Conservation (phyloP, 345 rosid genomes). For the Gossypium sturtianum region DNA sequence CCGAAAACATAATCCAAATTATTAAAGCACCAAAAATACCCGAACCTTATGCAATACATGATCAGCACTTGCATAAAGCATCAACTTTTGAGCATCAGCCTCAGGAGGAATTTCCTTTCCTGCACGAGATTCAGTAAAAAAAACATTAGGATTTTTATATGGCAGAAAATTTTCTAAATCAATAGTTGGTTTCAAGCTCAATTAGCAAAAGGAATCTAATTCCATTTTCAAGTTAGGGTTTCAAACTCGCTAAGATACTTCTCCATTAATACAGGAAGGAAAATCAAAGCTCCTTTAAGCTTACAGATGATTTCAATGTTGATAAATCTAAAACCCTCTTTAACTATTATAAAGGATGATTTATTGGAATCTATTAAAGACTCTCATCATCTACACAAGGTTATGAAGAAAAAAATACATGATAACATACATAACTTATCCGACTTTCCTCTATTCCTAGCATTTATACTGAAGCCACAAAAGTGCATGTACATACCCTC, state of each 20-base stretch:
- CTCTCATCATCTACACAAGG: not conserved
- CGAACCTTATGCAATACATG: conserved; percentile 6
- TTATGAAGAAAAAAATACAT: not conserved
- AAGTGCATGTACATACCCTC: conserved; percentile 51
- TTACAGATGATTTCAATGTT: not conserved
- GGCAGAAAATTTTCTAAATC: not conserved
- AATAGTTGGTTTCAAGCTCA: not conserved
- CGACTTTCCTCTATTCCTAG: not conserved
- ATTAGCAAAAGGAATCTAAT: conserved; percentile 1
- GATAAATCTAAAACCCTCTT: not conserved
- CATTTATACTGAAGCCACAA: not conserved
- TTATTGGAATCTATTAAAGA: not conserved
- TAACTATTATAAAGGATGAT: not conserved
- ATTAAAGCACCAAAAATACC: not conserved
- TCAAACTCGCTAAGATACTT: conserved; percentile 1
- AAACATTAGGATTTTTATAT: conserved; percentile 21
- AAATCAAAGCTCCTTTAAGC: not conserved
- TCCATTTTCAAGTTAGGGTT: not conserved
- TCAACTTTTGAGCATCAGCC: conserved; percentile 19
- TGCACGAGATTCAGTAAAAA: conserved; percentile 21
- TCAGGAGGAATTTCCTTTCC: conserved; percentile 70
- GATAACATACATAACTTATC: not conserved
- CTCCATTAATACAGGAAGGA: not conserved
- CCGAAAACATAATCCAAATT: not conserved
- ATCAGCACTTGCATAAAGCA: conserved; percentile 6